Evolutionary conservation across 768 basidiomycete species (phyloP), one percentile per base, ranked within the genome.

Genomic region (Dioszegia crocea): DNA sequence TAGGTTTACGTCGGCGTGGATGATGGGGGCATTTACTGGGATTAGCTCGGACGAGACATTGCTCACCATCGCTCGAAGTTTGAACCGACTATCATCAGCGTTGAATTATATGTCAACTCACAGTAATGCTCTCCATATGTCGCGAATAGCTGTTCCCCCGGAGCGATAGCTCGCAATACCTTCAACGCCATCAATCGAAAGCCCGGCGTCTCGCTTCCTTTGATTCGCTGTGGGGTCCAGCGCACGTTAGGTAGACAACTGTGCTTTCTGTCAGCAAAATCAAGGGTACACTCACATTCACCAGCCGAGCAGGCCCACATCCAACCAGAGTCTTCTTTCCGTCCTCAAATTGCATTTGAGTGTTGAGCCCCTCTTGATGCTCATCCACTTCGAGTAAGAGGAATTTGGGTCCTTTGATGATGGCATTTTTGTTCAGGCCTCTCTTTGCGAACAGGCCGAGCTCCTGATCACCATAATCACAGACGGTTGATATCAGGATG

Each of bases 101-200:
- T 9, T 43, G 40, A 26, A 3, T 14, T 1, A 19, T 9, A 4
- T 21, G 12, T 3, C 3, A n/a, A 53, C 51, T 39, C 17, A 53
- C 51, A 53, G 26, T 53, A 53, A 33, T 29, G 19, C 17, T 39
- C 24, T 16, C 51, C 51, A 29, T 53, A 53, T 4, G 51, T 26
- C 11, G 51, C 51, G 39, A 24, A 53, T 3, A 53, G 24, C 26
- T 53, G 51, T 23, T 39, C 51, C 12, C 51, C 51, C 1, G 9
- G 21, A 12, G 36, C 38, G 26, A 53, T 30, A 1, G 36, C 23
- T 26, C 14, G 11, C 3, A 40, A 4, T 5, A 40, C 51, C 14
- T 12, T n/a, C 36, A 53, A 29, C 10, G 19, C 36, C 33, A 51
- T 27, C 19, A 38, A 38, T 16, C 30, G 33, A 17, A 14, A 51